phyloP scores from a whole-genome alignment of 2,329 filamentous ascomycete genomes.

The Fusarium piperis region DNA sequence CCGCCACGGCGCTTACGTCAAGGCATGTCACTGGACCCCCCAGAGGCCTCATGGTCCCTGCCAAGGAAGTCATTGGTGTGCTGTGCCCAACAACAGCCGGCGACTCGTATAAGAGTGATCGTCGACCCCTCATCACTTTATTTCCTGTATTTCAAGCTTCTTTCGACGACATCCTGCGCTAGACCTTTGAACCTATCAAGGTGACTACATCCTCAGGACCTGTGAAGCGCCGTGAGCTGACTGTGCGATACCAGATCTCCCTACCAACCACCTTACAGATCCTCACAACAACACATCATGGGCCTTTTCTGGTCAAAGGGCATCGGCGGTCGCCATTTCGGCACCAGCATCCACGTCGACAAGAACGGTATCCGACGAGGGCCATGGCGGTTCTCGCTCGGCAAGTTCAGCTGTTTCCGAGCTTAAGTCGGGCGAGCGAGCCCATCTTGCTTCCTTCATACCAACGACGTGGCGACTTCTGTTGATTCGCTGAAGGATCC shows the following conservation, averaged over 20 bases:
- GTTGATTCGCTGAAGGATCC: neutral
- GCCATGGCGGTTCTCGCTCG: constrained; percentile 61
- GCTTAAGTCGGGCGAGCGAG: constrained; percentile 6
- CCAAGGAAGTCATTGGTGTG: constrained; percentile 32
- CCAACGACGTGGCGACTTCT: neutral
- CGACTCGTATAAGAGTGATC: constrained; percentile 36
- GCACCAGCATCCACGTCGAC: constrained; percentile 59
- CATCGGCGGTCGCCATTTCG: constrained; percentile 60
- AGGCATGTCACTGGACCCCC: constrained; percentile 13
- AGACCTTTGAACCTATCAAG: neutral
- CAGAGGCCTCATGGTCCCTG: constrained; percentile 34
- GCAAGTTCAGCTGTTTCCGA: constrained; percentile 63
- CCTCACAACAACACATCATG: constrained; percentile 47
- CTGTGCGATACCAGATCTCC: neutral
- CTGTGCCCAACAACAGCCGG: constrained; percentile 14
- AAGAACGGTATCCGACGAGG: constrained; percentile 59
- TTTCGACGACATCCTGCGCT: constrained; percentile 30
- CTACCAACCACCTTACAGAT: neutral
- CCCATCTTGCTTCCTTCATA: neutral
- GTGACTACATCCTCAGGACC: neutral
- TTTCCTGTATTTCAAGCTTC: constrained; percentile 33
- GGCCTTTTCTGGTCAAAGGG: constrained; percentile 58
- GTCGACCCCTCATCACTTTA: constrained; percentile 32
- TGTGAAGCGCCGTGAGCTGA: constrained; percentile 6
- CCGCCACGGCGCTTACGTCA: constrained; percentile 40